Evolutionary conservation across 257 asterid genomes (phyloP), one percentile per base, ranked within the genome.

Genomic region (Nicotiana tabacum): DNA sequence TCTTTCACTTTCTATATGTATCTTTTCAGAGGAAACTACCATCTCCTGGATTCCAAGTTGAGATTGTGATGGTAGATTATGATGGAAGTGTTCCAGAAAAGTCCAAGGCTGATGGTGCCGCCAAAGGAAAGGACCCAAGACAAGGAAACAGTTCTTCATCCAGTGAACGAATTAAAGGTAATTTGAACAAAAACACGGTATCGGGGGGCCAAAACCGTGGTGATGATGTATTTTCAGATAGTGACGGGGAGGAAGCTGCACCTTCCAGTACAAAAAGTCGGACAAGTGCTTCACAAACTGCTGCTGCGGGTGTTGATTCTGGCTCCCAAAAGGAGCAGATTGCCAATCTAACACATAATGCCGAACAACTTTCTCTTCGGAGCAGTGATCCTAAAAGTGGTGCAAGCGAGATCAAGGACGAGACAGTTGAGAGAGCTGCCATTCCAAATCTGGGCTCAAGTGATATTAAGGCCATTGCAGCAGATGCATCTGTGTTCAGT

Each of bases 401-500:
- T 4, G 83, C 87, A 79, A 85, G 66, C 48, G 93, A 92, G 84
- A 67, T 61, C 65, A 91, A 90, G 82, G 66, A 8, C 4, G 93
- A 81, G 72, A 89, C 83, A 82, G 88, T 43, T n/a, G 88, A 89
- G 67, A 85, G 83, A 82, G 43, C 86, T 35, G 70, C 87, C 67
- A 83, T 90, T 72, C 91, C 95, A 46, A 89, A 90, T 88, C 46
- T 92, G 86, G 92, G 89, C 66, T 86, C 98, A 8, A 88, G 92
- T 32, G 98, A 92, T 83, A 92, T 96, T 78, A 94, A 94, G 87
- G 94, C 99, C 83, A 96, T 96, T 43, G 99, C 99, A 78, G 99
- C 99, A 39, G 99, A 96, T 87, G 99, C 98, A 82, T 96, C 99
- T 5, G 99, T 96, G 84, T 96, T 96, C 89, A 93, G 94, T 81